Evolutionary conservation across 2,329 filamentous ascomycete genomes (phyloP).

Genomic region (Dothiorella sarmentorum): DNA sequence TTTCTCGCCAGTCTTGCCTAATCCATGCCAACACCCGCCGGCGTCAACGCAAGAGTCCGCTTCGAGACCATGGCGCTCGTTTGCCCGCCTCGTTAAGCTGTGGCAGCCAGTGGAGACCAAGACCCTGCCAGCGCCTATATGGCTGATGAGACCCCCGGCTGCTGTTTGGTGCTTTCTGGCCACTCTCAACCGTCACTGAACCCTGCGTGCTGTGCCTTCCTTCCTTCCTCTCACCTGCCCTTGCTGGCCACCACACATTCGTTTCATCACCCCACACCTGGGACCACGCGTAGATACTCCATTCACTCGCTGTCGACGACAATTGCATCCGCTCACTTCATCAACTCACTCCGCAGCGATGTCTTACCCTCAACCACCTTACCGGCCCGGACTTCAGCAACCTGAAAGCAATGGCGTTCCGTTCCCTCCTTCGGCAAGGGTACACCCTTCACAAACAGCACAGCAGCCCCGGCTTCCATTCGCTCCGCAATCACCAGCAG

Average conservation of each 20-base stretch:
- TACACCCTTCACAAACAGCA: neutral
- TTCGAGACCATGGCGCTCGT: neutral
- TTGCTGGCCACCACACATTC: neutral
- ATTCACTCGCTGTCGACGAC: no score
- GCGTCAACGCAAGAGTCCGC: no score
- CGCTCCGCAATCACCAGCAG: neutral
- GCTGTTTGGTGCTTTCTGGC: neutral
- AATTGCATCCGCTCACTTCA: neutral
- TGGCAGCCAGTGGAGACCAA: neutral
- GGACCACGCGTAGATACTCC: no score
- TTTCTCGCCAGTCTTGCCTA: slow-evolving; percentile 1
- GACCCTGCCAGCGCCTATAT: neutral
- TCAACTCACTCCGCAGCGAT: neutral
- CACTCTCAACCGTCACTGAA: neutral
- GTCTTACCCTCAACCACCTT: slow-evolving; percentile 4
- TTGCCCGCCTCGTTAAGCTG: neutral
- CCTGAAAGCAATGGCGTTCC: slow-evolving; percentile 5
- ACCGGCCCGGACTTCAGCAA: neutral
- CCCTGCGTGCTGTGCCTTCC: neutral
- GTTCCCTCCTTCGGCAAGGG: neutral
- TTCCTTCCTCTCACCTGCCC: neutral
- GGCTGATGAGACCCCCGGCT: neutral
- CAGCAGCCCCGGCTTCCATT: slow-evolving; percentile 1
- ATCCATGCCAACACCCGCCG: neutral
- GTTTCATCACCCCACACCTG: neutral